phyloP scores from a whole-genome alignment of 805 yeast genomes.

The Zygotorulaspora chibaensis region DNA sequence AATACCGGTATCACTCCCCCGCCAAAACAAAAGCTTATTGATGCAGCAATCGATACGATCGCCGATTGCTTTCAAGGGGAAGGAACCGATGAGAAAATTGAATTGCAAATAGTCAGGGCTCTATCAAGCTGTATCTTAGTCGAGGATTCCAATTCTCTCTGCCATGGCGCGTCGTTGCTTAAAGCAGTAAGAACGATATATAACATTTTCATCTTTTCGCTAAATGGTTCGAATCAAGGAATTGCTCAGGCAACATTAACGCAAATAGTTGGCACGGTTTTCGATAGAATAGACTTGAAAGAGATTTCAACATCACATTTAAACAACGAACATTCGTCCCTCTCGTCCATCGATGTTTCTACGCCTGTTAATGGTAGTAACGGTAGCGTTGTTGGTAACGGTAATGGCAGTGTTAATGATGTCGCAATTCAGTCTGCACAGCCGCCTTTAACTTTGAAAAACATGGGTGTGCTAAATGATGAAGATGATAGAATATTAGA shows the following conservation, averaged over 20 bases:
- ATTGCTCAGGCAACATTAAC: slow-evolving; percentile 93
- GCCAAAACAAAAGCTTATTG: slow-evolving; percentile 58
- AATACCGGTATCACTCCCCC: slow-evolving; percentile 46
- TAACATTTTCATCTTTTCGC: slow-evolving; percentile 82
- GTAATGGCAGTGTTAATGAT: slow-evolving; percentile 18
- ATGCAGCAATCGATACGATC: slow-evolving; percentile 79
- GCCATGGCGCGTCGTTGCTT: slow-evolving; percentile 80
- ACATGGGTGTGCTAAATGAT: slow-evolving; percentile 52
- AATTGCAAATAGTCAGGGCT: slow-evolving; percentile 89
- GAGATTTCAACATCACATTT: slow-evolving; percentile 21
- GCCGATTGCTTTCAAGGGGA: slow-evolving; percentile 87
- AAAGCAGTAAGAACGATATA: slow-evolving; percentile 92
- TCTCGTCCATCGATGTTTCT: slow-evolving; percentile 14
- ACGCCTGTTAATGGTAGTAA: neutral
- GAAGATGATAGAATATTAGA: slow-evolving; percentile 53
- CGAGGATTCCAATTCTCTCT: slow-evolving; percentile 64
- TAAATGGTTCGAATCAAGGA: slow-evolving; percentile 79
- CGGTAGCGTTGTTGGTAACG: slow-evolving; percentile 3
- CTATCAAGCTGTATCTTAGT: slow-evolving; percentile 82
- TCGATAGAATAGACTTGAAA: slow-evolving; percentile 52
- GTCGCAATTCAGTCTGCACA: slow-evolving; percentile 32
- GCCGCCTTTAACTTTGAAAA: slow-evolving; percentile 51
- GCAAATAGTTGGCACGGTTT: slow-evolving; percentile 82
- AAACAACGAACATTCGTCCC: slow-evolving; percentile 27
- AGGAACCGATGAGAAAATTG: slow-evolving; percentile 83